Conservation (phyloP, 331 rosid species). For the Prunus yedoensis region DNA sequence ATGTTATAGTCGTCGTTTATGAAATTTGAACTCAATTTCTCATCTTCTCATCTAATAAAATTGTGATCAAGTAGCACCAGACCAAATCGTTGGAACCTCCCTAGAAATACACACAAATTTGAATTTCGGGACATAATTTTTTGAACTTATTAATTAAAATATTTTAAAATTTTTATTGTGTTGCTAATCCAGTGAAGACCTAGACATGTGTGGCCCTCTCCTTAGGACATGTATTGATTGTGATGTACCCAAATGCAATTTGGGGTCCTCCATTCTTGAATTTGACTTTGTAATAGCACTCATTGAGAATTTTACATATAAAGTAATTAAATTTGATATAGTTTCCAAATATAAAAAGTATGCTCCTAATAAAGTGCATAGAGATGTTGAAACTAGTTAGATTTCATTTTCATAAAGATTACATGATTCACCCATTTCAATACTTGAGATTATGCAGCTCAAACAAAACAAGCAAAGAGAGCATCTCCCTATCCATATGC, state of each 20-base stretch:
- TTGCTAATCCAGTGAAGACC: not conserved
- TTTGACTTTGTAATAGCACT: constrained; percentile 33
- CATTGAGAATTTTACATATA: constrained; percentile 3
- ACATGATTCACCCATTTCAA: not conserved
- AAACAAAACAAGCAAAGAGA: constrained; percentile 3
- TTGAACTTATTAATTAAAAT: not conserved
- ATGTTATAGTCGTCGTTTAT: not conserved
- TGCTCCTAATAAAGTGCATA: not conserved
- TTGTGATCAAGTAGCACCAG: too few species aligned
- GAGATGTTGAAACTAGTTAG: constrained; percentile 7
- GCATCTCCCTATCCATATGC: not conserved
- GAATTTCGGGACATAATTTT: not conserved
- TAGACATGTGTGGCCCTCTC: not conserved
- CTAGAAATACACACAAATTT: too few species aligned
- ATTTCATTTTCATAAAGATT: not conserved
- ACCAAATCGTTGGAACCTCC: too few species aligned
- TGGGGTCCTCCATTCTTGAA: constrained; percentile 6
- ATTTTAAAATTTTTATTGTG: not conserved
- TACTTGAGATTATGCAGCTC: not conserved
- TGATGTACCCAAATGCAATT: constrained; percentile 9
- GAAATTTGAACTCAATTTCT: too few species aligned
- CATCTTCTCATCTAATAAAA: too few species aligned
- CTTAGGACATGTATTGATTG: not conserved
- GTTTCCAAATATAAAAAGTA: too few species aligned
- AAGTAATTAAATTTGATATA: not conserved